phyloP scores from a whole-genome alignment of 176 grass and related monocot genomes.

The Triticum urartu region DNA sequence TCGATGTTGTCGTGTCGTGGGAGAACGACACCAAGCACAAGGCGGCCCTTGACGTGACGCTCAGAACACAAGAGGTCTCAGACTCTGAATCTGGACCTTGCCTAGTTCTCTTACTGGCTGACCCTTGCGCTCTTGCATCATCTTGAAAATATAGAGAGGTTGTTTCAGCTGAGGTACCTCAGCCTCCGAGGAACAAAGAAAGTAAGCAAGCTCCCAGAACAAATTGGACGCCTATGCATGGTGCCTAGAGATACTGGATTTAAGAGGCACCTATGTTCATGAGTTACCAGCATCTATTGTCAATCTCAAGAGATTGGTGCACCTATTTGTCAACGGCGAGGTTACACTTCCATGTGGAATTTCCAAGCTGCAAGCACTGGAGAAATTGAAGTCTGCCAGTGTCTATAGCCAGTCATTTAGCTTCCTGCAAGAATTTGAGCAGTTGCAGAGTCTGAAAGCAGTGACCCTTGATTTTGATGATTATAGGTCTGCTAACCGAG shows the following conservation, averaged over 20 bases:
- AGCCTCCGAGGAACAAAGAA: fast-evolving
- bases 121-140: no score
- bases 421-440: not conserved
- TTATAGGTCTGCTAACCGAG: fast-evolving
- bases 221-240: no score
- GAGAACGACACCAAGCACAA: no score
- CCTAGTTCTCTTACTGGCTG: no score
- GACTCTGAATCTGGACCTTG: no score
- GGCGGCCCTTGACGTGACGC: no score
- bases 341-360: not conserved
- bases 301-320: not conserved
- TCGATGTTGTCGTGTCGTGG: no score
- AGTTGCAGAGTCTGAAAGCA: not conserved
- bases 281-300: not conserved
- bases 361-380: not conserved
- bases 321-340: not conserved
- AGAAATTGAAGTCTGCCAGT: not conserved
- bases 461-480: not conserved
- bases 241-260: not conserved
- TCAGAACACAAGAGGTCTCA: no score
- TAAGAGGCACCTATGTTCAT: not conserved
- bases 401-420: not conserved
- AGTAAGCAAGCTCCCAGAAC: no score
- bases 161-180: no score
- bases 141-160: no score